phyloP scores from a whole-genome alignment of 345 rosid species.

The Eucalyptus tenuipes region DNA sequence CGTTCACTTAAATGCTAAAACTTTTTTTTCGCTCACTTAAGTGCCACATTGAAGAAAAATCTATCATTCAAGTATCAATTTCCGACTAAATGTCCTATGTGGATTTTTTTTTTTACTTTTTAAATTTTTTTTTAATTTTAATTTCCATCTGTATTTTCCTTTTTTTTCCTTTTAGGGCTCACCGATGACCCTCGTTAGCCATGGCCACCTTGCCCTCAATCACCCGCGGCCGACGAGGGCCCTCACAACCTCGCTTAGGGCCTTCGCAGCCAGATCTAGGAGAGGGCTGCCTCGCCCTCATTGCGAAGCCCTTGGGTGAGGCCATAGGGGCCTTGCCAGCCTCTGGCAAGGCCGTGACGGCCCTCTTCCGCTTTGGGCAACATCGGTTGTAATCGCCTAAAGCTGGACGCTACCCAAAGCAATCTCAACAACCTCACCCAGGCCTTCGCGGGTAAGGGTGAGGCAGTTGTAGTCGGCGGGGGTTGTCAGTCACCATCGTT shows the following conservation, averaged over 20 bases:
- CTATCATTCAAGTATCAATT: too few relatives aligned
- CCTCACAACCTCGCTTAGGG: accelerated
- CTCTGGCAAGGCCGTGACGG: accelerated
- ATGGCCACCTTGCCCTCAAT: too few relatives aligned
- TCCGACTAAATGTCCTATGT: too few relatives aligned
- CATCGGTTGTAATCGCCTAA: accelerated
- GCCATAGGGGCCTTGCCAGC: accelerated
- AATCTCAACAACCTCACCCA: too few relatives aligned
- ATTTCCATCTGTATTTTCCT: too few relatives aligned
- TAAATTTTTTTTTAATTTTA: too few relatives aligned
- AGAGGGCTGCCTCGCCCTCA: accelerated
- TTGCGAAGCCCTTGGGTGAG: accelerated
- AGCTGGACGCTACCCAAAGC: too few relatives aligned
- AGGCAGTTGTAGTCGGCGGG: accelerated
- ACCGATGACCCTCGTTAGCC: accelerated
- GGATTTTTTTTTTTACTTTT: too few relatives aligned
- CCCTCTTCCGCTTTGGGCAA: accelerated
- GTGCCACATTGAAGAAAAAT: accelerated
- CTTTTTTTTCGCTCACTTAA: too few relatives aligned
- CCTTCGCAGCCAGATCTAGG: too few relatives aligned
- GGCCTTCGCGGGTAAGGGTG: too few relatives aligned
- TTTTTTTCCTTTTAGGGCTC: too few relatives aligned
- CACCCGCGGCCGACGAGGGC: accelerated
- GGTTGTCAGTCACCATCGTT: accelerated
- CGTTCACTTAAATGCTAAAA: accelerated